Evolutionary conservation across 257 asterid species (phyloP), one percentile per base, ranked within the genome.

Genomic region (Petrea volubilis): DNA sequence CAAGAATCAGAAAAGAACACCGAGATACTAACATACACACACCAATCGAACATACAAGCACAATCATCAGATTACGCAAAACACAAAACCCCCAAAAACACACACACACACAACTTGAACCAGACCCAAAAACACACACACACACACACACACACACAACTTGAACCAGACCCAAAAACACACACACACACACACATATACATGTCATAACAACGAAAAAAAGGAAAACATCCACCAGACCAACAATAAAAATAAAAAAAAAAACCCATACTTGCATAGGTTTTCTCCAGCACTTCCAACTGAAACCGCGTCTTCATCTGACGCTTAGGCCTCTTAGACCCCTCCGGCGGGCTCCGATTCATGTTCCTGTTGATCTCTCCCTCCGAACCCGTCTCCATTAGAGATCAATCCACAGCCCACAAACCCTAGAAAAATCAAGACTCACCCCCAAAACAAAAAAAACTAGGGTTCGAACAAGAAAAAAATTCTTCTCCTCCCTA

Each of bases 221-320:
- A 24, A 20, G 3, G 25, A 13, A 21, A 33, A 33, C 38, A 33
- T 2, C 5, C 3, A 33, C 38, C 38, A 3, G 14, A 28, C n/a
- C 23, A 55, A 40, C 25, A 15, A 13, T 62, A 21, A 36, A 24
- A 40, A 40, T 7, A 20, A 10, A 1, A 20, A 3, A 74, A 67
- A 74, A 14, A 21, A 65, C 27, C 27, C 89, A 65, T 88, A 95
- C 99, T 82, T 51, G 94, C 75, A 80, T 88, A 95, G 64, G 96
- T 88, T 67, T 83, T 84, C 75, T 95, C 99, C 6, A 95, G 96
- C 78, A 75, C 79, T 72, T 88, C 90, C 90, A 95, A 87, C 86
- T 95, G 99, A 78, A 82, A 90, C 23, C 98, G 98, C 73, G 99
- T 95, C 88, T 95, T 95, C 99, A 95, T 95, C 96, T 92, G 98